phyloP scores from a whole-genome alignment of 129 eudicot species.

The Kitagawia praeruptora region DNA sequence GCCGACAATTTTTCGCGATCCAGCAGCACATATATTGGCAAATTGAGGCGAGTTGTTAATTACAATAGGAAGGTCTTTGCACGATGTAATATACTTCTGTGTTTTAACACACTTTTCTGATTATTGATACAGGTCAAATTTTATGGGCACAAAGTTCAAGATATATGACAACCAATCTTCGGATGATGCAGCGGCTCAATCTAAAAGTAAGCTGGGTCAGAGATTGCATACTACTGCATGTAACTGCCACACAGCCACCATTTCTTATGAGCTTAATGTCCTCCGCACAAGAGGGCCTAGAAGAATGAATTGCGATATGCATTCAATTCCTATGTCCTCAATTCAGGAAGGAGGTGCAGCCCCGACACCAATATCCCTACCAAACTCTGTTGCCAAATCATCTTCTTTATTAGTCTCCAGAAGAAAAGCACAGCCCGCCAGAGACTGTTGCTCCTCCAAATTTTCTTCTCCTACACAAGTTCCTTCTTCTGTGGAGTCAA shows the following conservation, averaged over 20 bases:
- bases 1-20: slow-evolving; percentile 86
- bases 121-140: slow-evolving; percentile 63
- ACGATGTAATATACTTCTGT: neutral
- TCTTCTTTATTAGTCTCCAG: slow-evolving; percentile 20
- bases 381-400: slow-evolving; percentile 37
- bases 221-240: slow-evolving; percentile 61
- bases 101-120: neutral
- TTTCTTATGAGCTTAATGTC: slow-evolving; percentile 78
- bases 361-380: slow-evolving; percentile 72
- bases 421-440: slow-evolving; percentile 29
- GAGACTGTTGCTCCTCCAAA: slow-evolving; percentile 21
- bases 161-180: slow-evolving; percentile 74
- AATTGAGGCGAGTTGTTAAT: slow-evolving; percentile 56
- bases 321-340: slow-evolving; percentile 63
- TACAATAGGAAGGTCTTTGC: neutral
- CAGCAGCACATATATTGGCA: slow-evolving; percentile 85
- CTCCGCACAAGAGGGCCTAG: slow-evolving; percentile 85
- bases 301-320: slow-evolving; percentile 72
- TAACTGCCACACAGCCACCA: slow-evolving; percentile 55
- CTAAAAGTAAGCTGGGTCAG: slow-evolving; percentile 34
- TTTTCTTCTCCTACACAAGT: neutral
- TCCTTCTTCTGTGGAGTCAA: slow-evolving; percentile 22
- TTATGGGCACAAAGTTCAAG: slow-evolving; percentile 88
- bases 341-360: slow-evolving; percentile 86
- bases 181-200: slow-evolving; percentile 31